Conservation (phyloP, 2,329 filamentous ascomycete species). For the Cladorrhinum sp. region DNA sequence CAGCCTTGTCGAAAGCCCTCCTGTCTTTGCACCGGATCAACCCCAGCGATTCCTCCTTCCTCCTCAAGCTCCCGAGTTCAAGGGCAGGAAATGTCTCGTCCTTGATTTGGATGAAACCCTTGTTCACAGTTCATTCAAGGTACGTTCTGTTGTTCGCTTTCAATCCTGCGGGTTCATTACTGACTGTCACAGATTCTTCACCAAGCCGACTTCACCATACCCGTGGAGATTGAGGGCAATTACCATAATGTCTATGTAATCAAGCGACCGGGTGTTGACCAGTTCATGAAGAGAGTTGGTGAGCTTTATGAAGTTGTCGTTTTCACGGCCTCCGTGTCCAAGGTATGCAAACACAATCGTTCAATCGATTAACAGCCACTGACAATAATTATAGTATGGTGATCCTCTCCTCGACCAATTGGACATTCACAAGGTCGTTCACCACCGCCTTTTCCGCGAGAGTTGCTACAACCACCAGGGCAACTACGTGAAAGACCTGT, state of each 20-base stretch:
- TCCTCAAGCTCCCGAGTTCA: constrained; percentile 73
- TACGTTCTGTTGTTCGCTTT: constrained; percentile 38
- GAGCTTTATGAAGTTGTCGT: constrained; percentile 98
- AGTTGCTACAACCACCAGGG: constrained; percentile 99
- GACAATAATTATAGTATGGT: constrained; percentile 64
- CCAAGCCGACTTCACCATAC: constrained; percentile 98
- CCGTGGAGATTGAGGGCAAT: constrained; percentile 97
- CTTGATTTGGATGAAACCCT: constrained; percentile 94
- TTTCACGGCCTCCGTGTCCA: constrained; percentile 97
- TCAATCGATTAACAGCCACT: constrained; percentile 14
- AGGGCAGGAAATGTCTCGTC: constrained; percentile 89
- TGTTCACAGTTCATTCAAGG: constrained; percentile 99
- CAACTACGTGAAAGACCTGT: constrained; percentile 99
- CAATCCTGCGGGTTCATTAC: background rate
- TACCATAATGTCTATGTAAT: constrained; percentile 99
- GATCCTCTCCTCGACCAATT: constrained; percentile 94
- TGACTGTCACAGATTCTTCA: constrained; percentile 71
- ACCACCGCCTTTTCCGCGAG: constrained; percentile 93
- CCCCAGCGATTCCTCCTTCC: constrained; percentile 72
- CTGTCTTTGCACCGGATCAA: constrained; percentile 45
- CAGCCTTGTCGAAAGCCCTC: constrained; percentile 39
- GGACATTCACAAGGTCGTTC: constrained; percentile 94
- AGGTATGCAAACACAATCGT: constrained; percentile 55
- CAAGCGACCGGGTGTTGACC: constrained; percentile 95
- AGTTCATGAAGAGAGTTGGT: constrained; percentile 98